A percentile compares a stretch with the other conserved stretches of the same genome.
Conservation (phyloP, 495 filamentous ascomycete genomes). For the Cladorrhinum samala region DNA sequence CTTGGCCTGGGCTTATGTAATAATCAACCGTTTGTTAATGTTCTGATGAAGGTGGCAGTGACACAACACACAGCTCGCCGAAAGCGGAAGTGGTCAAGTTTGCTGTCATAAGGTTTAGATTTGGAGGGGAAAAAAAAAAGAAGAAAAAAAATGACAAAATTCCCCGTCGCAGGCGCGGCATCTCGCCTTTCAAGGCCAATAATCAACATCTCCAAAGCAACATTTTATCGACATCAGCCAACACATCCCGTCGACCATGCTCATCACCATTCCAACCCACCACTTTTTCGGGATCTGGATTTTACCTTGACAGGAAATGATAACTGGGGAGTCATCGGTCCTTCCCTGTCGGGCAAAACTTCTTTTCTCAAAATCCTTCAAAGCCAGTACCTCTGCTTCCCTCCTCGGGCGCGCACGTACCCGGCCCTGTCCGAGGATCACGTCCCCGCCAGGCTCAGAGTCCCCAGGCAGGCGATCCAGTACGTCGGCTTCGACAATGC, state of each 20-base stretch:
- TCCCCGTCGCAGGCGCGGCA: constrained; percentile 31
- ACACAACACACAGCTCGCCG: no score
- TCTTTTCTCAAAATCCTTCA: constrained; percentile 69
- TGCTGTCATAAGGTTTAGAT: not conserved
- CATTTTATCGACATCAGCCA: constrained; percentile 77
- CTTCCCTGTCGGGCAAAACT: constrained; percentile 64
- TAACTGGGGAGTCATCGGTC: constrained; percentile 72
- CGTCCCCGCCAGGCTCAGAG: constrained; percentile 48
- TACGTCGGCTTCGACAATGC: constrained; percentile 74
- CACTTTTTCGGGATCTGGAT: constrained; percentile 42
- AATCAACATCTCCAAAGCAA: constrained; percentile 65
- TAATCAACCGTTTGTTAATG: not conserved
- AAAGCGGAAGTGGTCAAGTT: no score
- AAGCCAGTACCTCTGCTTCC: constrained; percentile 65
- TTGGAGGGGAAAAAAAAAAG: not conserved
- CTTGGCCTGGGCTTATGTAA: not conserved
- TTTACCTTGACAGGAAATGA: constrained; percentile 52
- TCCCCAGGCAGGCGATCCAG: constrained; percentile 60
- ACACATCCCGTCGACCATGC: constrained; percentile 23
- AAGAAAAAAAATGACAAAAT: constrained; percentile 23
- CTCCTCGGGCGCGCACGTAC: constrained; percentile 64
- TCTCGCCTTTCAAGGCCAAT: constrained; percentile 44
- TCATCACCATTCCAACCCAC: not conserved
- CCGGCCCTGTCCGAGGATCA: constrained; percentile 66
- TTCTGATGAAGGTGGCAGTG: no score